These are phyloP conservation scores for Saksenaea vasiformis DNA, from an alignment of 371 early-diverging fungal species.

Conservation along the genomic window DNA sequence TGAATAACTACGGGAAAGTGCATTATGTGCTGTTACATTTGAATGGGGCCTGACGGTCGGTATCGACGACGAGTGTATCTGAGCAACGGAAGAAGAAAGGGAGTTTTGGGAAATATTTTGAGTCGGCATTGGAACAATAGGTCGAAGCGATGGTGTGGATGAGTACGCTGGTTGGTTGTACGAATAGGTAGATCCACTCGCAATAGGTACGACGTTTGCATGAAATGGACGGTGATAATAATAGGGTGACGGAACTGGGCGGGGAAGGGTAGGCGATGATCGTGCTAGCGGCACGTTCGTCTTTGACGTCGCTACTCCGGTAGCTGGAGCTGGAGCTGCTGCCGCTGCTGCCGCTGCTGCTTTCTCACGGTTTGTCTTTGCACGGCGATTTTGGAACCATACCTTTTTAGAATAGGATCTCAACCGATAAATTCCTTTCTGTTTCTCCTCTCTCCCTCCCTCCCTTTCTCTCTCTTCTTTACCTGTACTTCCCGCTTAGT, in stretches of 20 bases:
- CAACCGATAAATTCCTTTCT: not conserved
- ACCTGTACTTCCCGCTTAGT: conserved; percentile 1
- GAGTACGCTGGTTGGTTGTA: not conserved
- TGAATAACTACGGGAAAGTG: not conserved
- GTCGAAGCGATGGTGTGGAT: not conserved
- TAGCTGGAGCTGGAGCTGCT: not conserved
- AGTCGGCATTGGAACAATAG: not conserved
- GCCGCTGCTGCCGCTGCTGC: not conserved
- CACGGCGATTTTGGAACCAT: conserved; percentile 95
- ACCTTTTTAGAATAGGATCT: conserved; percentile 49
- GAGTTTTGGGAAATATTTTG: not conserved
- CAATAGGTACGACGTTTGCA: not conserved
- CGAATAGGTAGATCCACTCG: not conserved
- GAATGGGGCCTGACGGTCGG: not conserved
- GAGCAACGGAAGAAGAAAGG: not conserved
- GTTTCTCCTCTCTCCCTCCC: not conserved
- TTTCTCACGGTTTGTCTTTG: conserved; percentile 36
- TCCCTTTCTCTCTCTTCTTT: not conserved
- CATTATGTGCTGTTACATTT: not conserved
- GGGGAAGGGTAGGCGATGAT: not conserved
- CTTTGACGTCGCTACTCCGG: not conserved
- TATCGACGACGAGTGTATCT: not conserved
- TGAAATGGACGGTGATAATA: not conserved
- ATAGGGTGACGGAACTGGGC: not conserved
- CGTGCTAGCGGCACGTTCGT: not conserved